A percentile compares a stretch with the other conserved stretches of the same genome.
phyloP scores from a whole-genome alignment of 495 filamentous ascomycete species.

The Aspergillus funiculosus region DNA sequence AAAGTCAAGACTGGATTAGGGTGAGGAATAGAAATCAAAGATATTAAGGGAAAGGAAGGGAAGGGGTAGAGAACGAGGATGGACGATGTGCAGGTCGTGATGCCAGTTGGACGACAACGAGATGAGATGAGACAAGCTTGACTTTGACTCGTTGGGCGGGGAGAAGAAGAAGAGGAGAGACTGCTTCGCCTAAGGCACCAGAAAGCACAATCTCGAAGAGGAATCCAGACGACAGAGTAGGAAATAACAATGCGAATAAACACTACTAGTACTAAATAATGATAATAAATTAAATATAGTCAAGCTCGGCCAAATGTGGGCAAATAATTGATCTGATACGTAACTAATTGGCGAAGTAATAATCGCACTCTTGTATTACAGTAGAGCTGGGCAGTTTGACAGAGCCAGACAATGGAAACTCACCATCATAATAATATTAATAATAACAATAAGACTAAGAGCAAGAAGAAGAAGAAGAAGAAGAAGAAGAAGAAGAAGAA shows the following conservation, averaged over 20 bases:
- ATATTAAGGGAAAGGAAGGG: conserved; percentile 9
- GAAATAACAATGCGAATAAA: no score
- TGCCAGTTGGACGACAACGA: conserved; percentile 19
- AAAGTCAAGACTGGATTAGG: conserved; percentile 11
- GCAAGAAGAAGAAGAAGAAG: no score
- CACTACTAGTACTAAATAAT: background rate
- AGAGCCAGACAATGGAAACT: no score
- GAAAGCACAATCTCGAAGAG: conserved; percentile 7
- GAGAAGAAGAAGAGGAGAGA: conserved; percentile 8
- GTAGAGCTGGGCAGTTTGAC: no score
- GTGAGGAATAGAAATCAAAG: conserved; percentile 12
- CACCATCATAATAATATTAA: no score
- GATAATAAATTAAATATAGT: background rate
- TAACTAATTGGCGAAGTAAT: conserved; percentile 12
- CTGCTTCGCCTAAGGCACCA: background rate
- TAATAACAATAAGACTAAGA: no score
- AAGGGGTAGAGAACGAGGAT: conserved; percentile 7
- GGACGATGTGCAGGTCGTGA: conserved; percentile 12
- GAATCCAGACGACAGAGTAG: background rate
- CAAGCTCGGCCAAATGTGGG: background rate
- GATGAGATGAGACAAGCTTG: conserved; percentile 17
- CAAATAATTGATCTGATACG: conserved; percentile 16
- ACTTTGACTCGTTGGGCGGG: conserved; percentile 20
- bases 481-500: no score
- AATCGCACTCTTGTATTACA: no score